These are phyloP conservation scores for Aureobasidium mangrovei DNA, from an alignment of 2,329 filamentous ascomycete species.

Conservation along the genomic window DNA sequence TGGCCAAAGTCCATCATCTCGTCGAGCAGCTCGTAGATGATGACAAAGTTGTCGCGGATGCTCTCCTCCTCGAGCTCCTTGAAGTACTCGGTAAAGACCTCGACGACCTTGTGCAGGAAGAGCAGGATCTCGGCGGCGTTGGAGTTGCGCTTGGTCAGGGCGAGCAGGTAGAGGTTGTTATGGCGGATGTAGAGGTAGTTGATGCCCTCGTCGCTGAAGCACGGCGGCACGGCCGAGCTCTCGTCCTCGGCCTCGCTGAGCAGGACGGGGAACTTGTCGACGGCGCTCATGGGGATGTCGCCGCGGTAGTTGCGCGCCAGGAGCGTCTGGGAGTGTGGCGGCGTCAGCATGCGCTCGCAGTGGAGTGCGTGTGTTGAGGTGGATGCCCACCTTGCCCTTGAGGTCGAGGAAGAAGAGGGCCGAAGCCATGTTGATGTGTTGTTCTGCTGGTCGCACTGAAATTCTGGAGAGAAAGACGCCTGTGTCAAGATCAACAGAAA, in stretches of 20 bases:
- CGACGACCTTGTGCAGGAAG: slow-evolving; percentile 95
- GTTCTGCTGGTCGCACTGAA: too few relatives aligned
- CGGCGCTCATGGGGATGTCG: slow-evolving; percentile 97
- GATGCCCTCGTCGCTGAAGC: slow-evolving; percentile 97
- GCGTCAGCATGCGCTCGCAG: not conserved
- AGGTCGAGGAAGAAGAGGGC: slow-evolving; percentile 97
- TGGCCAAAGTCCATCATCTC: slow-evolving; percentile 99
- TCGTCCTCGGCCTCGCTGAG: slow-evolving; percentile 98
- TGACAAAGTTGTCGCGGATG: slow-evolving; percentile 97
- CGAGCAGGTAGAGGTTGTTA: slow-evolving; percentile 97
- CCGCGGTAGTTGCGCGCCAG: slow-evolving; percentile 96
- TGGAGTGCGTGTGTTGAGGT: not conserved
- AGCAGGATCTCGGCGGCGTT: slow-evolving; percentile 98
- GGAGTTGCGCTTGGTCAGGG: slow-evolving; percentile 95
- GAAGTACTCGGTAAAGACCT: slow-evolving; percentile 99
- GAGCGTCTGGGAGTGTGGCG: slow-evolving; percentile 59
- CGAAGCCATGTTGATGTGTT: slow-evolving; percentile 65
- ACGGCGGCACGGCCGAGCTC: slow-evolving; percentile 91
- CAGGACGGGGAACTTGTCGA: slow-evolving; percentile 94
- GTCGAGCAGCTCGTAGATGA: slow-evolving; percentile 96
- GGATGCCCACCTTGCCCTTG: slow-evolving; percentile 82
- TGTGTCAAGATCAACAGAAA: too few relatives aligned
- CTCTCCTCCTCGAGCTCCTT: slow-evolving; percentile 98
- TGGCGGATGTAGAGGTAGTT: slow-evolving; percentile 99
- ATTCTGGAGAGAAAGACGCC: too few relatives aligned